Evolutionary conservation across 2,329 filamentous ascomycete species (phyloP).

Genomic region (Arachnopeziza araneosa): DNA sequence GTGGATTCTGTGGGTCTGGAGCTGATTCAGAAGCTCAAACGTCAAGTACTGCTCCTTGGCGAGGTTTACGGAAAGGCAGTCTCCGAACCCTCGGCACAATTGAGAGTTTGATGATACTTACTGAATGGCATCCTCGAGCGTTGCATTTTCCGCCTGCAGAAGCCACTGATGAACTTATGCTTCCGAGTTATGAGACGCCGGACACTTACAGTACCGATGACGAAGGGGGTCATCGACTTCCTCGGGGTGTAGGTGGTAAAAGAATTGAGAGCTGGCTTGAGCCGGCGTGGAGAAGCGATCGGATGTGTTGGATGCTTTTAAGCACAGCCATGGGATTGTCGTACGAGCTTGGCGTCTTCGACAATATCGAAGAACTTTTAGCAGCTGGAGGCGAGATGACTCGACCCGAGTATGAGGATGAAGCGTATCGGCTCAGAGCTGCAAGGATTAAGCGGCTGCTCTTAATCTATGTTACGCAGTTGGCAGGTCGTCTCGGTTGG

Average conservation of each 20-base stretch:
- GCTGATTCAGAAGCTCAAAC: conserved; percentile 50
- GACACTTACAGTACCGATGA: conserved; percentile 40
- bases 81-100: conserved; percentile 88
- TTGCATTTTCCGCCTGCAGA: conserved; percentile 89
- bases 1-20: conserved; percentile 74
- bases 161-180: conserved; percentile 61
- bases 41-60: conserved; percentile 64
- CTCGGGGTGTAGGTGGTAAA: conserved; percentile 65
- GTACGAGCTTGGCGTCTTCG: conserved; percentile 93
- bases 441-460: conserved; percentile 80
- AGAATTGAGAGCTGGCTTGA: conserved; percentile 95
- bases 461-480: conserved; percentile 85
- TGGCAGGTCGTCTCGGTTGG: conserved; percentile 87
- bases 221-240: conserved; percentile 36
- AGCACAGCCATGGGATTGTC: conserved; percentile 85
- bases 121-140: conserved; percentile 93
- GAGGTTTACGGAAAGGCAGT: conserved; percentile 68
- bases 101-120: conserved; percentile 87
- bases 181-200: conserved; percentile 50
- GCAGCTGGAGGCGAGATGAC: conserved; percentile 53
- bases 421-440: conserved; percentile 69
- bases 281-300: conserved; percentile 88
- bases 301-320: conserved; percentile 97
- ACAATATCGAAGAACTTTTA: conserved; percentile 71
- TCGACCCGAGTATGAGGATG: conserved; percentile 65